Evolutionary conservation across 169 alveolate genomes (phyloP), one percentile per base, ranked within the genome.

Genomic region (Blepharisma undulans): DNA sequence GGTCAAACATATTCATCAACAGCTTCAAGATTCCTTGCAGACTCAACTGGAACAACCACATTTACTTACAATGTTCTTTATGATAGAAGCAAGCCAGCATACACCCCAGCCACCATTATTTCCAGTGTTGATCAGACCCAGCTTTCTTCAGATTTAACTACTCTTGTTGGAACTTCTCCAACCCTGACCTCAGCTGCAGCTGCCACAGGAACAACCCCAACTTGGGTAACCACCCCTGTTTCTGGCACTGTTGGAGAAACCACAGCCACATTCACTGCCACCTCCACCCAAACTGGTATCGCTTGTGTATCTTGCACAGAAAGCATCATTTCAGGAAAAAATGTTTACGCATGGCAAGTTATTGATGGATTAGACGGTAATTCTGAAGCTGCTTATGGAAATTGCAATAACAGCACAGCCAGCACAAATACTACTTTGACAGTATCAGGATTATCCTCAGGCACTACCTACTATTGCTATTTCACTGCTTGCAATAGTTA

Each of bases 401-500:
- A 48, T 18, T 48, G 66, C 14, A 18, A 48, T 10, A 48, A 48
- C 14, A 48, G 66, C 10, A 48, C 66, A 5, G 66, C 66, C 0
- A 48, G 21, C 14, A 18, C 14, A 5, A 48, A 48, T 48, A 48
- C 66, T 0, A 48, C 66, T 10, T 48, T 48, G 14, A 48, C 66
- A 48, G 66, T 48, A 10, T 48, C 66, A 0, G 66, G 66, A 18
- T 48, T 48, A 18, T 10, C 66, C 10, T 1, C 8, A 74, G 80
- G 33, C 8, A 74, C 80, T 14, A 5, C 10, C 18, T 74, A 74
- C 16, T 74, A 74, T 74, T 79, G 87, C 61, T 79, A 79, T 33
- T 79, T 79, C 48, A 79, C 66, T 29, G 87, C 87, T 10, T 79
- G 66, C 14, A 32, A 79, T 33, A 33, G 34, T 76, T 79, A 79